Conservation (phyloP, 108 stramenopile genomes). For the Fragilariopsis cylindrus region DNA sequence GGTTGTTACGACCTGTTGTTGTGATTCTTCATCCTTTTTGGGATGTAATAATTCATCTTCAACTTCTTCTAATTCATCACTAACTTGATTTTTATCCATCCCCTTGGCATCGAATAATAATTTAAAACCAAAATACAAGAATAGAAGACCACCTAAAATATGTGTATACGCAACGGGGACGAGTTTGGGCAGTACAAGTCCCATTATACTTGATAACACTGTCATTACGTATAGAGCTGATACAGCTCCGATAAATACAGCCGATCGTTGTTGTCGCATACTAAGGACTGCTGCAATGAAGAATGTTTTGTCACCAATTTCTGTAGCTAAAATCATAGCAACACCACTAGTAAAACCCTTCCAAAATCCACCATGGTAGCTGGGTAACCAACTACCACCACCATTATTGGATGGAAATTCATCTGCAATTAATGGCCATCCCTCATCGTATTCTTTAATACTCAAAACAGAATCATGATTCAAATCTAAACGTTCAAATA, state of each 20-base stretch:
- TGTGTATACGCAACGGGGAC: slow-evolving; percentile 93
- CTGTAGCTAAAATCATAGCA: slow-evolving; percentile 96
- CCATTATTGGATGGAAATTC: not conserved
- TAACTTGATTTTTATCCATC: slow-evolving; percentile 81
- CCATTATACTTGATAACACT: slow-evolving; percentile 89
- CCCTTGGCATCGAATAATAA: slow-evolving; percentile 81
- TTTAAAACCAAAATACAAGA: slow-evolving; percentile 97
- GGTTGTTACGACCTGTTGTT: slow-evolving; percentile 34
- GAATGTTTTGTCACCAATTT: slow-evolving; percentile 99
- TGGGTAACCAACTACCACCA: slow-evolving; percentile 24
- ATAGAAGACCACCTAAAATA: slow-evolving; percentile 89
- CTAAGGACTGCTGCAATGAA: slow-evolving; percentile 99
- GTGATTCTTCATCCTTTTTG: slow-evolving; percentile 50
- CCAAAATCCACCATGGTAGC: slow-evolving; percentile 45
- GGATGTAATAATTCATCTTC: slow-evolving; percentile 90
- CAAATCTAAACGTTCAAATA: slow-evolving; percentile 30
- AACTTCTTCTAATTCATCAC: slow-evolving; percentile 98
- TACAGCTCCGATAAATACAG: slow-evolving; percentile 93
- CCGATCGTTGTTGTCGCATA: slow-evolving; percentile 88
- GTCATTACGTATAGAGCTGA: slow-evolving; percentile 94
- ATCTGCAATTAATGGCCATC: slow-evolving; percentile 32
- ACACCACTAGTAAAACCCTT: slow-evolving; percentile 74
- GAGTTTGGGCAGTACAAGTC: slow-evolving; percentile 89
- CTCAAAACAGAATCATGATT: slow-evolving; percentile 29
- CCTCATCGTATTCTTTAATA: slow-evolving; percentile 24